Evolutionary conservation across 73 alveolate species (phyloP), one percentile per base, ranked within the genome.

Genomic region (Blepharisma stoltei): DNA sequence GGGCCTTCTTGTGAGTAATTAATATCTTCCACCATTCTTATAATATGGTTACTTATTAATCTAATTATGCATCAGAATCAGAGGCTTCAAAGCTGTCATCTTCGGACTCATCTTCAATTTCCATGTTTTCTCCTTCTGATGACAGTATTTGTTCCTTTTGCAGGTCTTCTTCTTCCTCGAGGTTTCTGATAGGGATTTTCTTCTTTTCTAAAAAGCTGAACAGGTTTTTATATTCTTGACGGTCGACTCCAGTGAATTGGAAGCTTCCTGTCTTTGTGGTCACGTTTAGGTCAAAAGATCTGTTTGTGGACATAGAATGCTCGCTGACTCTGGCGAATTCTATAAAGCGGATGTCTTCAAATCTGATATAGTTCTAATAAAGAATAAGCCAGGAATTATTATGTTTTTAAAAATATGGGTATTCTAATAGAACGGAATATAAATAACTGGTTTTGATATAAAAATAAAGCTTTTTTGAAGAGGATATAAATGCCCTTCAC

Each of bases 401-500:
- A n/a, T n/a, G n/a, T n/a, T n/a, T n/a, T n/a, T n/a, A n/a, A n/a
- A n/a, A n/a, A n/a, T n/a, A n/a, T n/a, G n/a, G n/a, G n/a, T n/a
- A n/a, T n/a, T n/a, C n/a, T n/a, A n/a, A n/a, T n/a, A n/a, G n/a
- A n/a, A n/a, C n/a, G n/a, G n/a, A n/a, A n/a, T n/a, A 88, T 90
- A 92, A 70, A 82, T 76, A 68, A 94, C 98, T 18, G 99, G 99
- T 88, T 94, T 94, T 71, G 83, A 93, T 46, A 94, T 93, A 77
- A 92, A 94, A 65, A 94, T 81, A 69, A 94, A 79, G 43, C 95
- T 76, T 66, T 87, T 94, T 77, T 88, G 88, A 46, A 94, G 87
- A 27, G 98, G 97, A 76, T 94, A 94, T 48, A 94, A 71, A 78
- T 80, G 88, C 67, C 99, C 99, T 71, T 94, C 99, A 67, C 82